A percentile compares a stretch with the other conserved stretches of the same genome.
Conservation (phyloP, 1,284 basidiomycete genomes). For the Ustilago bromivora region DNA sequence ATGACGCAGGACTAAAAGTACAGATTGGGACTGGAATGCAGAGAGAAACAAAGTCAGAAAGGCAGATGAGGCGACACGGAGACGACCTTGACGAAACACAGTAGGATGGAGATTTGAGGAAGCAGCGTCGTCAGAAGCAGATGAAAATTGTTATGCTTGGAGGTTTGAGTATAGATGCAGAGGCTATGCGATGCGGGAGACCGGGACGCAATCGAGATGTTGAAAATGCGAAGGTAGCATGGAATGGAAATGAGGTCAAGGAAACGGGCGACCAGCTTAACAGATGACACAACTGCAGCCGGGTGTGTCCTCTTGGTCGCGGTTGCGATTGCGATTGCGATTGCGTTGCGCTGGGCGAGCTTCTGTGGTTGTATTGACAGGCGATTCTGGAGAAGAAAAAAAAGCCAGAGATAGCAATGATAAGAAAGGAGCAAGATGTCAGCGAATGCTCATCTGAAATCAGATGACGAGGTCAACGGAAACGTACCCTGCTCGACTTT, state of each 20-base stretch:
- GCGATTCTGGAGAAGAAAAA: slow-evolving; percentile 3
- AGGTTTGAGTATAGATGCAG: slow-evolving; percentile 4
- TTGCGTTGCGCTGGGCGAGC: slow-evolving; percentile 3
- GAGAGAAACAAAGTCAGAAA: no score
- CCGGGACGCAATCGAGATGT: background rate
- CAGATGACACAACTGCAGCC: slow-evolving; percentile 49
- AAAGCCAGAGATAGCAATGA: background rate
- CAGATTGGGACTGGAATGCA: no score
- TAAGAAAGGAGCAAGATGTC: background rate
- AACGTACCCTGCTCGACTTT: slow-evolving; percentile 30
- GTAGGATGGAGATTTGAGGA: background rate
- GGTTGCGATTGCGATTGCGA: slow-evolving; percentile 4
- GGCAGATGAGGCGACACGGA: background rate
- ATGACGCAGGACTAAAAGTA: background rate
- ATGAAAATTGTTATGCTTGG: background rate
- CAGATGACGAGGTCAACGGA: background rate
- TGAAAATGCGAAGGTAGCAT: background rate
- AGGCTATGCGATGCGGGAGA: background rate
- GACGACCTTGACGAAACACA: background rate
- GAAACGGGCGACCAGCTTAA: slow-evolving; percentile 1
- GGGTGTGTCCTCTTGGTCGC: slow-evolving; percentile 21
- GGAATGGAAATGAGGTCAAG: background rate
- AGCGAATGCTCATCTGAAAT: background rate
- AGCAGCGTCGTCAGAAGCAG: background rate
- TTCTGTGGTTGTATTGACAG: slow-evolving; percentile 10